A percentile compares a stretch with the other conserved stretches of the same genome.
Evolutionary conservation across 2,329 filamentous ascomycete genomes (phyloP).

Genomic region (Colletotrichum agaves): DNA sequence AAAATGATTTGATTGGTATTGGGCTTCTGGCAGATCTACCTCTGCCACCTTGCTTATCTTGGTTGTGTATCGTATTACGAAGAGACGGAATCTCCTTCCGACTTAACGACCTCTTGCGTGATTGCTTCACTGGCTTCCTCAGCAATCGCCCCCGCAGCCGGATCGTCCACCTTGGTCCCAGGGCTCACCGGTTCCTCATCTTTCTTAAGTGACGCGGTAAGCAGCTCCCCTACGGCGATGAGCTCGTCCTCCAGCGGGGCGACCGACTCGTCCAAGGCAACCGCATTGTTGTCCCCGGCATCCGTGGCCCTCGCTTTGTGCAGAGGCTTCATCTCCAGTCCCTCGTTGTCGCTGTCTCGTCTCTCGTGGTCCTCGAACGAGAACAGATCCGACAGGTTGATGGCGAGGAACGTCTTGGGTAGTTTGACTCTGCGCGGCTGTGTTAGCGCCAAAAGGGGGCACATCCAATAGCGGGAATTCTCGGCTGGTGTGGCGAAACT

Average conservation of each 20-base stretch:
- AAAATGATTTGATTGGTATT: constrained; percentile 2
- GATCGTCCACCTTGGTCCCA: constrained; percentile 9
- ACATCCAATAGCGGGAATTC: not conserved
- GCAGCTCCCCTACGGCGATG: constrained; percentile 34
- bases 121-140: not conserved
- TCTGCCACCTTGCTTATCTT: not conserved
- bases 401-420: constrained; percentile 72
- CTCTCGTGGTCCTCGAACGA: constrained; percentile 67
- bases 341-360: constrained; percentile 58
- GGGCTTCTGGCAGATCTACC: not conserved
- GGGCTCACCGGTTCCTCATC: constrained; percentile 18
- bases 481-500: constrained; percentile 49
- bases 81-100: not conserved
- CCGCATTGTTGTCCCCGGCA: constrained; percentile 10
- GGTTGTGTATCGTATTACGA: not conserved
- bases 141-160: not conserved
- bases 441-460: constrained; percentile 21
- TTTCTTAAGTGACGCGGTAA: not conserved
- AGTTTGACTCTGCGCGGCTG: constrained; percentile 65
- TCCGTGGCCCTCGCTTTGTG: constrained; percentile 40
- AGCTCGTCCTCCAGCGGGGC: constrained; percentile 25
- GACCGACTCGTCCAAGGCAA: not conserved
- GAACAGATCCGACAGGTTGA: constrained; percentile 72
- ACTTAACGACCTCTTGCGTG: not conserved
- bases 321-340: constrained; percentile 58